phyloP scores from a whole-genome alignment of 192 early-diverging fungal species.

The Linnemannia schmuckeri region DNA sequence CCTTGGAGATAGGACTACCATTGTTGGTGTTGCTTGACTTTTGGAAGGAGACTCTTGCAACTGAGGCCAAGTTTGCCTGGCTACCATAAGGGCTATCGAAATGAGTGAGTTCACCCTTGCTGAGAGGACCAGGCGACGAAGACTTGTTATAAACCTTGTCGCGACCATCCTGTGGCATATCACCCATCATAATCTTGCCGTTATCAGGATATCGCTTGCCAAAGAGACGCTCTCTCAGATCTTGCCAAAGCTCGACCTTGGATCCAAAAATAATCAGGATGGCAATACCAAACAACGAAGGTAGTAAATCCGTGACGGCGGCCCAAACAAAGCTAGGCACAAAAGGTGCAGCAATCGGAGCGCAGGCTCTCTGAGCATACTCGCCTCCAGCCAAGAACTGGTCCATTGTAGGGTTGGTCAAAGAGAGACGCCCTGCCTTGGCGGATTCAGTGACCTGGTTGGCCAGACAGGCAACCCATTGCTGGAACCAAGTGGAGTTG shows the following conservation, averaged over 20 bases:
- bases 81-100: not conserved
- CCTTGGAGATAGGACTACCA: not conserved
- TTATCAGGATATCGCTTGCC: not conserved
- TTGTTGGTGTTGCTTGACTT: not conserved
- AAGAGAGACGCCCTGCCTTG: not conserved
- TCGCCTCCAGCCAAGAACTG: conserved; percentile 9
- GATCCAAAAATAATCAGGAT: conserved; percentile 32
- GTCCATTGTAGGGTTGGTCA: conserved; percentile 10
- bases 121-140: not conserved
- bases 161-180: not conserved
- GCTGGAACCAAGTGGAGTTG: conserved; percentile 9
- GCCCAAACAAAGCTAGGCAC: conserved; percentile 31
- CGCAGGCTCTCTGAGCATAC: conserved; percentile 17
- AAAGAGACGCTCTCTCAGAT: conserved; percentile 6
- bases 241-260: conserved; percentile 28
- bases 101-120: not conserved
- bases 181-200: conserved; percentile 12
- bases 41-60: not conserved
- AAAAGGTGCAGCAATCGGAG: conserved; percentile 12
- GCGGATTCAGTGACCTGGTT: not conserved
- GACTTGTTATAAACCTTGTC: not conserved
- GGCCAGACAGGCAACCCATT: conserved; percentile 19
- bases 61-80: not conserved
- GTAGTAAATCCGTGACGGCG: conserved; percentile 12
- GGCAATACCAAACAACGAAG: conserved; percentile 5